phyloP scores from a whole-genome alignment of 2,329 filamentous ascomycete genomes.

The Fusarium kyushuense region DNA sequence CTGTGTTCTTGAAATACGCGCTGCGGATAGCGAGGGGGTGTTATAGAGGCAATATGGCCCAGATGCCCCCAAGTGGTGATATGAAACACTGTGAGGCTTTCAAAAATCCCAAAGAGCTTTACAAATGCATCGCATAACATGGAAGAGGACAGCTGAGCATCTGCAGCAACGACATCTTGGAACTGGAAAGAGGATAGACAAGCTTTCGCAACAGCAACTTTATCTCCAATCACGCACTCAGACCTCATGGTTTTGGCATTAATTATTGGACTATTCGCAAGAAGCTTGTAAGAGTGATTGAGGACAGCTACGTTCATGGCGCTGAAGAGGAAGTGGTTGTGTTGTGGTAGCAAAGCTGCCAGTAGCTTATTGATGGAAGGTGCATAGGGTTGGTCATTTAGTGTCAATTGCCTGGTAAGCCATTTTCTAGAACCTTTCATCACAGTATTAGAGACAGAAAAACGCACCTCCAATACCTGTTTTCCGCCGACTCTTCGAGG shows the following conservation, averaged over 20 bases:
- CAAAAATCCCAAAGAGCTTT: neutral
- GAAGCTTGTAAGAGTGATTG: neutral
- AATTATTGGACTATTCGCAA: neutral
- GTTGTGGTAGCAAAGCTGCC: conserved; percentile 17
- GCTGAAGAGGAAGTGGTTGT: neutral
- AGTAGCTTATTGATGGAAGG: neutral
- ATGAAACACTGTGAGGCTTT: neutral
- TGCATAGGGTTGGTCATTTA: neutral
- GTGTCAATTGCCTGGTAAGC: neutral
- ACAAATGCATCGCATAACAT: neutral
- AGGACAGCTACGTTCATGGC: neutral
- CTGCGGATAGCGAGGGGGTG: conserved; percentile 2
- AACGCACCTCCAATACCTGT: neutral
- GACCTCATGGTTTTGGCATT: neutral
- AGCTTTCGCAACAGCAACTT: neutral
- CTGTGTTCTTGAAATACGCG: neutral
- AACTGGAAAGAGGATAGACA: neutral
- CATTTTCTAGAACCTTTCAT: neutral
- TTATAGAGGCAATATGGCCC: neutral
- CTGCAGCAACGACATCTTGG: neutral
- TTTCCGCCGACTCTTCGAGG: conserved; percentile 4
- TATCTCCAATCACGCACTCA: too few relatives aligned
- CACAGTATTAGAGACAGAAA: neutral
- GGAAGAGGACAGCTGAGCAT: neutral
- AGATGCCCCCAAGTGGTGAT: neutral